Conservation (phyloP, 2,329 filamentous ascomycete genomes). For the Colletotrichum ledebouriae region DNA sequence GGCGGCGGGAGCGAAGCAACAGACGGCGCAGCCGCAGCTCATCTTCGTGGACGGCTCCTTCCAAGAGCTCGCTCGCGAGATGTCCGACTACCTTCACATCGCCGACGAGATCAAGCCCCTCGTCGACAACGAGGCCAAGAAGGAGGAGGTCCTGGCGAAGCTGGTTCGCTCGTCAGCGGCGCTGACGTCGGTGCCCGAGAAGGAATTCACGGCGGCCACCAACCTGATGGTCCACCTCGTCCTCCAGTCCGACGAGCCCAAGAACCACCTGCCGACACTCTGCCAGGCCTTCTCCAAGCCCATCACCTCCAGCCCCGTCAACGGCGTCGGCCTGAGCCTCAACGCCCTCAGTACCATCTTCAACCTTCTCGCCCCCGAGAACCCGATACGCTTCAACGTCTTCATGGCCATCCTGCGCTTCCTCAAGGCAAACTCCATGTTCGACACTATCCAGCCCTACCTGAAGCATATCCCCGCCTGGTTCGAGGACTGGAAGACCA, state of each 20-base stretch:
- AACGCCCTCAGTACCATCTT: slow-evolving; percentile 95
- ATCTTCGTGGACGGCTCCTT: slow-evolving; percentile 92
- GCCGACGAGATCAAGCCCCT: slow-evolving; percentile 83
- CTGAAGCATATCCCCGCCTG: slow-evolving; percentile 86
- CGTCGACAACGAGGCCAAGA: slow-evolving; percentile 72
- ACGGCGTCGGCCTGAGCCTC: slow-evolving; percentile 88
- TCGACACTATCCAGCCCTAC: slow-evolving; percentile 86
- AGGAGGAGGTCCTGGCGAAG: slow-evolving; percentile 91
- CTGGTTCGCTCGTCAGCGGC: slow-evolving; percentile 83
- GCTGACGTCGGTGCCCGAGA: slow-evolving; percentile 90
- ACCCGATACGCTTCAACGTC: slow-evolving; percentile 89
- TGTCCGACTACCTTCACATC: slow-evolving; percentile 92
- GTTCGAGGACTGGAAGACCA: slow-evolving; percentile 86
- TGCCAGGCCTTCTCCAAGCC: slow-evolving; percentile 92
- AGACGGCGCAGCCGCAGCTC: slow-evolving; percentile 67
- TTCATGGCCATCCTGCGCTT: slow-evolving; percentile 90
- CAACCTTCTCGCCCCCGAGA: slow-evolving; percentile 85
- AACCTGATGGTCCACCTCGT: slow-evolving; percentile 97
- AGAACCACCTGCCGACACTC: slow-evolving; percentile 87
- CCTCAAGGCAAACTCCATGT: slow-evolving; percentile 80
- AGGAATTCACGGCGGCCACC: slow-evolving; percentile 96
- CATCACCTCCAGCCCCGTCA: slow-evolving; percentile 85
- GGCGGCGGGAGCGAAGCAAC: slow-evolving; percentile 53
- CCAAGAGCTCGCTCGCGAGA: slow-evolving; percentile 92
- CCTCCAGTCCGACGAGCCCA: slow-evolving; percentile 85